Evolutionary conservation across 2,329 filamentous ascomycete genomes (phyloP).

Genomic region (Alternaria solani): DNA sequence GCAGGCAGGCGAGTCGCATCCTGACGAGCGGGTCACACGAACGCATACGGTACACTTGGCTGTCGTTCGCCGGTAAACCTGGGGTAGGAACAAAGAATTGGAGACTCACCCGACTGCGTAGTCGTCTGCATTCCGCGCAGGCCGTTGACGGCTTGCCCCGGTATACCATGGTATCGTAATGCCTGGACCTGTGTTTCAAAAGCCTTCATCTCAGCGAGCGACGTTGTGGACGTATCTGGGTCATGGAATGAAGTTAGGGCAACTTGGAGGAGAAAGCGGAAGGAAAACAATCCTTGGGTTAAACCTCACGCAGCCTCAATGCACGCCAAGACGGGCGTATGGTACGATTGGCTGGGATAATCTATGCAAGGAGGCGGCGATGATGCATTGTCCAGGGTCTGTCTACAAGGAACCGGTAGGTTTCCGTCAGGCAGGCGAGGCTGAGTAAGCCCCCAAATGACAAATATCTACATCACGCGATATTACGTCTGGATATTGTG

Average conservation of each 20-base stretch:
- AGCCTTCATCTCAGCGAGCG: slow-evolving; percentile 2
- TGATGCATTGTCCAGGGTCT: slow-evolving; percentile 1
- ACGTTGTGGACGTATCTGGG: background rate
- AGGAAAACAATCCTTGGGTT: background rate
- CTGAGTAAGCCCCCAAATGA: background rate
- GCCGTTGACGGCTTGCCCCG: slow-evolving; percentile 34
- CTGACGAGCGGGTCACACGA: background rate
- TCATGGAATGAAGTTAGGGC: background rate
- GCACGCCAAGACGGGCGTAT: background rate
- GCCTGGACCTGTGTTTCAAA: background rate
- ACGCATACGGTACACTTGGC: background rate
- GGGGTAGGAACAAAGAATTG: background rate
- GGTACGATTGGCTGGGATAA: background rate
- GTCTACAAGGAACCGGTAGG: background rate
- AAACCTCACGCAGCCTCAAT: background rate
- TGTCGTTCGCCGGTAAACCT: background rate
- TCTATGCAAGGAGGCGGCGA: slow-evolving; percentile 4
- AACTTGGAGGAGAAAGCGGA: background rate
- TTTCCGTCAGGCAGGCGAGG: background rate
- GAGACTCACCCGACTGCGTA: slow-evolving; percentile 36
- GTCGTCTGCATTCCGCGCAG: slow-evolving; percentile 42
- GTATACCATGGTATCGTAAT: slow-evolving; percentile 31
- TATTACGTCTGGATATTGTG: no score
- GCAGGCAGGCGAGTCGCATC: background rate
- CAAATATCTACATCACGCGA: background rate